Evolutionary conservation across 345 rosid species (phyloP), one percentile per base, ranked within the genome.

Genomic region (Citropsis articulata): DNA sequence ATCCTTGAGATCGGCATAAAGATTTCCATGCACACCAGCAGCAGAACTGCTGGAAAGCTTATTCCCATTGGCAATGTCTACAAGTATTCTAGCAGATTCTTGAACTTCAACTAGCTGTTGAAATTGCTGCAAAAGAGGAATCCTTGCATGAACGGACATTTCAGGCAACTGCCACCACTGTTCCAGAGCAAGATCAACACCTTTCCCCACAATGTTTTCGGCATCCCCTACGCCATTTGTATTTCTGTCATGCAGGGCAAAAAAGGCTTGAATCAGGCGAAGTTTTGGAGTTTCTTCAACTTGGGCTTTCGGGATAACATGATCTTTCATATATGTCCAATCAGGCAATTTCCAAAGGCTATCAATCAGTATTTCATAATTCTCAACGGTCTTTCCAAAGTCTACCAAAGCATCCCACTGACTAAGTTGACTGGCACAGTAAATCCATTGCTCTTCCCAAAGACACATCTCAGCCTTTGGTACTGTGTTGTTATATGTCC

Each of bases 121-220:
- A 85, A 96, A 96, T 84, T 96, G 97, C 90, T 92, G 98, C 84
- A 96, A 82, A 75, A 96, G 90, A 72, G 98, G 98, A 89, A 96
- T 86, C 88, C 95, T 92, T 35, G 98, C 90, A 84, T 92, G 99
- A 81, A 91, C 94, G 59, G 95, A 94, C 95, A 96, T 90, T 85
- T 96, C 99, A 79, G 99, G 99, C 89, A 96, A 87, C 88, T 92
- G 99, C 98, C 99, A 96, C 98, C 99, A 96, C 76, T 92, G 95
- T 69, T 91, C 97, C 74, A 96, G 83, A 61, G 98, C 97, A 86
- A 92, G 98, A 85, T 96, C 98, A 80, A 96, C 94, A 48, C 99
- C 98, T 85, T 94, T 96, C 33, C 89, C 94, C 30, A 92, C 93
- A 76, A 90, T 91, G 79, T 86, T 96, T 80, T 96, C 98, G 3